phyloP scores from a whole-genome alignment of 129 eudicot species.

The Flaveria ramosissima region DNA sequence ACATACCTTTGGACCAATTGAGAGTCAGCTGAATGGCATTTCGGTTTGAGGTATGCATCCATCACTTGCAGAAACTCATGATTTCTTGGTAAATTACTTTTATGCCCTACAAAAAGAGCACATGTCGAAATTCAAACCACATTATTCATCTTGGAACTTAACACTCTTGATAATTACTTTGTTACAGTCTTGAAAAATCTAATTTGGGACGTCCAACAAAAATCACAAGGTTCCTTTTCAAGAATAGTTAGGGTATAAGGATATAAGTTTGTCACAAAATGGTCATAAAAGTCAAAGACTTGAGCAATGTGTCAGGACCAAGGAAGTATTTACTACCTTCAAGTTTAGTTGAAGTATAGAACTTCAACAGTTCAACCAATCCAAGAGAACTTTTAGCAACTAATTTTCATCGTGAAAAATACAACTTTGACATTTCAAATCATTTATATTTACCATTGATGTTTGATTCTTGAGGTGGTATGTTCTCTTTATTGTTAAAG shows the following conservation, averaged over 20 bases:
- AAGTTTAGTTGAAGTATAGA: not conserved
- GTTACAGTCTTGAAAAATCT: not conserved
- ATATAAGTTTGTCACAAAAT: not conserved
- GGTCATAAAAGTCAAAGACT: not conserved
- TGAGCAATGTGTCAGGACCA: not conserved
- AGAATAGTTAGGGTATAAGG: no score
- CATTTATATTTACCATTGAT: slow-evolving; percentile 44
- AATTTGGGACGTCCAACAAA: not conserved
- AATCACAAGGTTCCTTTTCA: not conserved
- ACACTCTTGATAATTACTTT: not conserved
- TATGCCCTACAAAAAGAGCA: slow-evolving; percentile 43
- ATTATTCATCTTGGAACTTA: not conserved
- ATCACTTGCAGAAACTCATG: slow-evolving; percentile 61
- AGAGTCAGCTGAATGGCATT: slow-evolving; percentile 90
- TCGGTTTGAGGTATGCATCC: slow-evolving; percentile 78
- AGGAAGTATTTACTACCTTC: slow-evolving; percentile 3
- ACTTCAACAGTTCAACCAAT: slow-evolving; percentile 2
- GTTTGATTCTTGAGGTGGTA: slow-evolving; percentile 34
- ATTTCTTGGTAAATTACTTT: slow-evolving; percentile 29
- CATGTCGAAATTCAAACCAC: slow-evolving; percentile 18
- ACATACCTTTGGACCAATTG: slow-evolving; percentile 63
- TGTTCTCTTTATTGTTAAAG: slow-evolving; percentile 50
- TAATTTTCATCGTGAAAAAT: not conserved
- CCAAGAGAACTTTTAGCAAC: not conserved
- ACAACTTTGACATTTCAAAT: not conserved